Percentiles rank a stretch among this genome's conserved stretches.
These are phyloP conservation scores for Scedosporium dehoogii DNA, from an alignment of 2,329 filamentous ascomycete genomes.

Conservation along the genomic window DNA sequence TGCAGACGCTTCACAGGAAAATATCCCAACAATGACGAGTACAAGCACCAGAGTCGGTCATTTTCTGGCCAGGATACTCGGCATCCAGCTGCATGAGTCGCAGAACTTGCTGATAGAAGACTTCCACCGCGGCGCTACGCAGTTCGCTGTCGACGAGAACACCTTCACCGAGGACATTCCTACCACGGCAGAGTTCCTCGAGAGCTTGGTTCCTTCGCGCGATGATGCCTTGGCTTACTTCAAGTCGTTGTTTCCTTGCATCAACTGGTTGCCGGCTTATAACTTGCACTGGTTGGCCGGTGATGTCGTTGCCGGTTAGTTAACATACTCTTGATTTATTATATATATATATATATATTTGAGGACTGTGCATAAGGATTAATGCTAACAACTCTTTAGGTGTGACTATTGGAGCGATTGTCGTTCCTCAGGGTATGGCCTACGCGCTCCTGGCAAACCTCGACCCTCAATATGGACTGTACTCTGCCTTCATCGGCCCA, in stretches of 20 bases:
- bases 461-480: constrained; percentile 37
- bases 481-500: constrained; percentile 89
- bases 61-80: constrained; percentile 65
- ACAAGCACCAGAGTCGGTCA: constrained; percentile 55
- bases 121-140: constrained; percentile 67
- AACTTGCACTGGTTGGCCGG: constrained; percentile 83
- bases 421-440: constrained; percentile 46
- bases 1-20: neutral
- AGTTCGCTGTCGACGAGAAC: constrained; percentile 62
- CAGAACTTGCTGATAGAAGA: constrained; percentile 39
- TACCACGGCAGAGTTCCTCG: constrained; percentile 62
- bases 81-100: constrained; percentile 65
- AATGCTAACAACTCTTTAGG: constrained; percentile 11
- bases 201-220: constrained; percentile 49
- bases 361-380: neutral
- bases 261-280: constrained; percentile 81
- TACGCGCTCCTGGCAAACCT: constrained; percentile 39
- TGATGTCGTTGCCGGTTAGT: constrained; percentile 66
- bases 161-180: constrained; percentile 79
- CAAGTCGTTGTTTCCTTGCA: constrained; percentile 72
- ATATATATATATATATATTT: too few species aligned
- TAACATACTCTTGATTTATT: too few species aligned
- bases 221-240: constrained; percentile 50
- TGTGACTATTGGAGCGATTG: constrained; percentile 40
- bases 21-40: constrained; percentile 22